Evolutionary conservation across 2,329 filamentous ascomycete genomes (phyloP).

Genomic region (Aspergillus costaricaensis): DNA sequence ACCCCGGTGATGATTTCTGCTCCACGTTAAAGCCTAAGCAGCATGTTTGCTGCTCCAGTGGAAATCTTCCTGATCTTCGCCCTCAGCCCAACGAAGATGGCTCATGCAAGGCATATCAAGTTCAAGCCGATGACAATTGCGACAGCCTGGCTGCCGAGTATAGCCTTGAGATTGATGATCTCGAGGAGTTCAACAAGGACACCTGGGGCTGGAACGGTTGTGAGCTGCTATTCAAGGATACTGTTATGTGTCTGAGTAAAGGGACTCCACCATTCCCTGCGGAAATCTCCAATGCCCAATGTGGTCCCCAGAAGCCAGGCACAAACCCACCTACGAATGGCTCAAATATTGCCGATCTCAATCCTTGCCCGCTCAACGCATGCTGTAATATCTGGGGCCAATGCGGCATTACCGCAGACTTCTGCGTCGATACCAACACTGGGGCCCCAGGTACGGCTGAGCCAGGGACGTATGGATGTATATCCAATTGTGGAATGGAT

Average conservation of each 20-base stretch:
- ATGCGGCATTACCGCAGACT: conserved; percentile 49
- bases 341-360: background rate
- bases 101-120: conserved; percentile 38
- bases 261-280: conserved; percentile 46
- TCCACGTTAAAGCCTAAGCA: conserved; percentile 28
- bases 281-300: conserved; percentile 40
- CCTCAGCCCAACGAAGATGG: conserved; percentile 43
- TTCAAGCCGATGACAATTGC: conserved; percentile 38
- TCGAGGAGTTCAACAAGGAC: conserved; percentile 44
- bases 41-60: conserved; percentile 26
- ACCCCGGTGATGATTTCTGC: conserved; percentile 11
- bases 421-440: conserved; percentile 39
- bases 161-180: conserved; percentile 37
- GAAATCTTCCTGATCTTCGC: conserved; percentile 22
- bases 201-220: conserved; percentile 52
- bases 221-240: conserved; percentile 30
- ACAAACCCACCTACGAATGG: background rate
- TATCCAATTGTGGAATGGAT: conserved; percentile 46
- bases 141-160: conserved; percentile 29
- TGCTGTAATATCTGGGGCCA: conserved; percentile 6
- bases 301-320: conserved; percentile 43
- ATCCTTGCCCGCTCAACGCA: background rate
- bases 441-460: conserved; percentile 42
- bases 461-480: conserved; percentile 40
- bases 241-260: conserved; percentile 44